phyloP scores from a whole-genome alignment of 1,284 basidiomycete species.

The Cryptococcus neoformans region DNA sequence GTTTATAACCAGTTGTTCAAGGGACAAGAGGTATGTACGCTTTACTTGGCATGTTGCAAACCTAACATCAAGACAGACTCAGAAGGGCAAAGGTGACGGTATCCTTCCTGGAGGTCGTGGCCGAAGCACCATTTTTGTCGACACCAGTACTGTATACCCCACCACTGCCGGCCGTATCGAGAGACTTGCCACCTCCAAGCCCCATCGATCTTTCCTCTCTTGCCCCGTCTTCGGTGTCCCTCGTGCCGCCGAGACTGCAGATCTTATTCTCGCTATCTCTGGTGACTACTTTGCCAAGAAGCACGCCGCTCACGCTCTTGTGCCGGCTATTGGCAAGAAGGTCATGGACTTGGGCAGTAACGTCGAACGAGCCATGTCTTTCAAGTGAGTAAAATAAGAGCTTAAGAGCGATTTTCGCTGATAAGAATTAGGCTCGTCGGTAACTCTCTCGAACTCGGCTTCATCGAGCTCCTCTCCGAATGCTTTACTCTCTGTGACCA shows the following conservation, averaged over 20 bases:
- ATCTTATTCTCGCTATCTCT: slow-evolving; percentile 72
- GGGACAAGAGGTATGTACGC: slow-evolving; percentile 53
- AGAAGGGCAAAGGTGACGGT: slow-evolving; percentile 42
- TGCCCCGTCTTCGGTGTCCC: slow-evolving; percentile 75
- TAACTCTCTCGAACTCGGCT: slow-evolving; percentile 45
- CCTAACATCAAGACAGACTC: slow-evolving; percentile 8
- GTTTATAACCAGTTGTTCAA: slow-evolving; percentile 65
- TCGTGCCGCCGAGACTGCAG: slow-evolving; percentile 62
- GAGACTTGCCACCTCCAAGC: slow-evolving; percentile 60
- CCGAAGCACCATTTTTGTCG: slow-evolving; percentile 69
- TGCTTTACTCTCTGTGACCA: slow-evolving; percentile 80
- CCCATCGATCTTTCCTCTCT: slow-evolving; percentile 66
- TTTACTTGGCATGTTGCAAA: no score
- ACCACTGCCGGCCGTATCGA: slow-evolving; percentile 73
- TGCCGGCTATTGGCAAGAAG: slow-evolving; percentile 76
- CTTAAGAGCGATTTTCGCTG: neutral
- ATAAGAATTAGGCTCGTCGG: slow-evolving; percentile 34
- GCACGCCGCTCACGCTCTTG: slow-evolving; percentile 63
- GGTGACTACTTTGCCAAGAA: slow-evolving; percentile 84
- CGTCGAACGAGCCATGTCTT: slow-evolving; percentile 60
- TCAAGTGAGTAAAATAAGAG: slow-evolving; percentile 63
- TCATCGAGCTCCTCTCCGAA: slow-evolving; percentile 75
- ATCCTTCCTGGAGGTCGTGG: slow-evolving; percentile 37
- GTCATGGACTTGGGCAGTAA: slow-evolving; percentile 54
- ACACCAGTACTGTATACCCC: slow-evolving; percentile 76